Percentiles rank a stretch among this genome's conserved stretches.
Evolutionary conservation across 2,329 filamentous ascomycete genomes (phyloP).

Genomic region (Penicillium brevicompactum): DNA sequence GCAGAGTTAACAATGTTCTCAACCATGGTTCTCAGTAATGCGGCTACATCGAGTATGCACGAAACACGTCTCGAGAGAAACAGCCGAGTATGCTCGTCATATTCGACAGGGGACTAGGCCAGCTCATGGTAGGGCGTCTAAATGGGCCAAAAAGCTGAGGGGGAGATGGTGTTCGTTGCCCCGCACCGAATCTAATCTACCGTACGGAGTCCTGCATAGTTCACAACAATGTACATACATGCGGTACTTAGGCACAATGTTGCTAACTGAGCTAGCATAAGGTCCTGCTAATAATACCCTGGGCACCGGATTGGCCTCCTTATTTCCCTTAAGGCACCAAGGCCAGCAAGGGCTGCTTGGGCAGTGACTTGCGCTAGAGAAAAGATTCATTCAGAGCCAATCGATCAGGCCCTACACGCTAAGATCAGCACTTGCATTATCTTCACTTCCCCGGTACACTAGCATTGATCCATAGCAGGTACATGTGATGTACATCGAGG

Average conservation of each 20-base stretch:
- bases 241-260: background rate
- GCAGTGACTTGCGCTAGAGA: conserved; percentile 12
- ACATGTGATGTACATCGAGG: background rate
- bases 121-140: conserved; percentile 5
- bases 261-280: background rate
- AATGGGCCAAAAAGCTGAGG: background rate
- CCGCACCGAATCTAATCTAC: conserved; percentile 7
- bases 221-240: background rate
- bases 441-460: conserved; percentile 3
- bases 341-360: conserved; percentile 10
- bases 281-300: background rate
- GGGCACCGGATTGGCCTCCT: conserved; percentile 8
- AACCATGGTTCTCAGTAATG: conserved; percentile 24
- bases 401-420: conserved; percentile 16
- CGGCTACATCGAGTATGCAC: conserved; percentile 20
- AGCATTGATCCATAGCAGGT: background rate
- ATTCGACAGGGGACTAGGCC: conserved; percentile 9
- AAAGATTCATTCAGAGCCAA: conserved; percentile 28
- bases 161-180: background rate
- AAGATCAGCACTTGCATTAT: conserved; percentile 5
- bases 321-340: conserved; percentile 10
- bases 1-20: conserved; percentile 33
- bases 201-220: conserved; percentile 2
- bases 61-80: conserved; percentile 13
- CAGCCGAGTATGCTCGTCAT: conserved; percentile 5